Evolutionary conservation across 192 early-diverging fungal genomes (phyloP).

Genomic region (Coemansia aciculifera): DNA sequence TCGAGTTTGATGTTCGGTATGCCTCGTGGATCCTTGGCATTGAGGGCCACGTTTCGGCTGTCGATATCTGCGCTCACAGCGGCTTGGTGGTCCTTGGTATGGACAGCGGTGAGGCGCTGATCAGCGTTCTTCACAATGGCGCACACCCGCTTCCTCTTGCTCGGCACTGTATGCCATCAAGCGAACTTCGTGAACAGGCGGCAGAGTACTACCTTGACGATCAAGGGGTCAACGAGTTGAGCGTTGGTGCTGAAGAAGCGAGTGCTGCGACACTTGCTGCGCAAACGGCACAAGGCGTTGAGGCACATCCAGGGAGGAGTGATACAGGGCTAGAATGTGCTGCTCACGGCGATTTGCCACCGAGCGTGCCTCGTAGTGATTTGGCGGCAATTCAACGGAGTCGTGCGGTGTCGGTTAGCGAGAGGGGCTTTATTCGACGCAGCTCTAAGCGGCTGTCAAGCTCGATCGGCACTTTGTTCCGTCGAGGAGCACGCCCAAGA

Average conservation of each 20-base stretch:
- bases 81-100: constrained; percentile 38
- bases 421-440: constrained; percentile 27
- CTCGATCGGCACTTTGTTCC: constrained; percentile 29
- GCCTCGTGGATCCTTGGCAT: constrained; percentile 32
- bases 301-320: not conserved
- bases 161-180: not conserved
- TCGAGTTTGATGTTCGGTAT: constrained; percentile 13
- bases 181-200: constrained; percentile 21
- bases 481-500: constrained; percentile 14
- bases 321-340: not conserved
- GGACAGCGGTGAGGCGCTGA: constrained; percentile 33
- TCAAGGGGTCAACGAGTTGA: not conserved
- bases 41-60: constrained; percentile 6
- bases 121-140: constrained; percentile 22
- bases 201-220: constrained; percentile 15
- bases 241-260: not conserved
- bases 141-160: constrained; percentile 1
- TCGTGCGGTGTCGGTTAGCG: constrained; percentile 27
- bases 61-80: constrained; percentile 21
- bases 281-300: not conserved
- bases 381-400: constrained; percentile 12
- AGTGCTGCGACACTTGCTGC: not conserved
- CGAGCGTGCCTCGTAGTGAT: not conserved
- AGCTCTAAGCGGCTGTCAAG: constrained; percentile 36
- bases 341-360: not conserved